Conservation (phyloP, 768 basidiomycete genomes). For the Amanita polypyramis region DNA sequence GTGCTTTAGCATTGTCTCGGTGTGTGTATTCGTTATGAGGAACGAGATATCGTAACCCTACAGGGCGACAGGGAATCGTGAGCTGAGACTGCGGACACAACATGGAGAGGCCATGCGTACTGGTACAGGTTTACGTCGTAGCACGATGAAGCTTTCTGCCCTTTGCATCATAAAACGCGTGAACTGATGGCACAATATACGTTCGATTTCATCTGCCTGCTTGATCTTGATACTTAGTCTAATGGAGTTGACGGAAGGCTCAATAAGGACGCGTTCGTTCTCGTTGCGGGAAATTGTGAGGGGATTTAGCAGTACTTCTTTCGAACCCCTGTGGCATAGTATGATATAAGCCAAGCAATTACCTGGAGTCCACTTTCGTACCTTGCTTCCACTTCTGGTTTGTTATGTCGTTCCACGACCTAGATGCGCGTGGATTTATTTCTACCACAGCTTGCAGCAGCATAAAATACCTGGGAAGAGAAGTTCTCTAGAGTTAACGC, state of each 20-base stretch:
- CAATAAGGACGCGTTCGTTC: conserved; percentile 94
- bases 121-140: conserved; percentile 87
- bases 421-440: conserved; percentile 22
- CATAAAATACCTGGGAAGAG: conserved; percentile 74
- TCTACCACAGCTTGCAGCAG: neutral
- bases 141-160: conserved; percentile 94
- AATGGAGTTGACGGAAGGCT: conserved; percentile 95
- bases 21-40: conserved; percentile 92
- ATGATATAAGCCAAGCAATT: conserved; percentile 6
- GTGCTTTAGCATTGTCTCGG: conserved; percentile 98
- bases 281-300: conserved; percentile 94
- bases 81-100: neutral
- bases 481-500: conserved; percentile 97
- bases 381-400: conserved; percentile 90
- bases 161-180: conserved; percentile 99
- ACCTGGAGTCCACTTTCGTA: conserved; percentile 21
- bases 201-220: conserved; percentile 98
- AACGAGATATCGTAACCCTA: conserved; percentile 99
- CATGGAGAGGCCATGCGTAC: conserved; percentile 38
- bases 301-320: conserved; percentile 90
- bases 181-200: conserved; percentile 95
- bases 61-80: conserved; percentile 1
- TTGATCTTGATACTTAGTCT: conserved; percentile 97
- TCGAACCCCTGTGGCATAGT: conserved; percentile 54
- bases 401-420: conserved; percentile 96